Conservation (phyloP, 2,329 filamentous ascomycete genomes). For the Aspergillus quadrilineatus region DNA sequence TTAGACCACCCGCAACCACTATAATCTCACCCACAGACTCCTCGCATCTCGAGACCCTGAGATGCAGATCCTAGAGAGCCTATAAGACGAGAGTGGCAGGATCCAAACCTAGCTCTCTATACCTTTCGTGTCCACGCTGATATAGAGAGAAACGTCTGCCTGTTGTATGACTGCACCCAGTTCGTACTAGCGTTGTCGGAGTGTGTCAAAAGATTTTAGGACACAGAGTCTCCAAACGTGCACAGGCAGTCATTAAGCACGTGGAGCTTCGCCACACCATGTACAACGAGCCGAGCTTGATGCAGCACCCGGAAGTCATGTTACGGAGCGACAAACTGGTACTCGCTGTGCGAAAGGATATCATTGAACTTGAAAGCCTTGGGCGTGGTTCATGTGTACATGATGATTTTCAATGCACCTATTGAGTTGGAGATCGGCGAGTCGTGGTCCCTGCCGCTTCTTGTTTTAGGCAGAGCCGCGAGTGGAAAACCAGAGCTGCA, state of each 20-base stretch:
- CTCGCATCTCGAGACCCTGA: conserved; percentile 26
- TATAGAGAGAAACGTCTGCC: conserved; percentile 64
- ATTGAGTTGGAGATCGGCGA: conserved; percentile 22
- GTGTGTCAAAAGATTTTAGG: conserved; percentile 27
- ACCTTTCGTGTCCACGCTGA: conserved; percentile 59
- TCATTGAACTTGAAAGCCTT: conserved; percentile 11
- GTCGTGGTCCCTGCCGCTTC: conserved; percentile 23
- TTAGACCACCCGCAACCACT: conserved; percentile 57
- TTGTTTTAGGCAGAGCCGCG: conserved; percentile 15
- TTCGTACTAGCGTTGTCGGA: conserved; percentile 25
- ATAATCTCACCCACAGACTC: conserved; percentile 59
- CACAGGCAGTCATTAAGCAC: conserved; percentile 52
- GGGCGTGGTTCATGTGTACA: conserved; percentile 19
- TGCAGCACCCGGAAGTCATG: conserved; percentile 18
- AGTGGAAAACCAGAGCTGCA: conserved; percentile 9
- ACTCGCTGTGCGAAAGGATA: conserved; percentile 19
- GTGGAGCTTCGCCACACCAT: conserved; percentile 26
- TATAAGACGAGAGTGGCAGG: not conserved
- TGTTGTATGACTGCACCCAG: conserved; percentile 55
- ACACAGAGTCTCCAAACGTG: conserved; percentile 53
- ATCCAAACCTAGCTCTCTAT: conserved; percentile 46
- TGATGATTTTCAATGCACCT: conserved; percentile 23
- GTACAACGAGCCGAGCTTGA: conserved; percentile 25
- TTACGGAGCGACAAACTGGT: conserved; percentile 24
- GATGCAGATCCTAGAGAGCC: conserved; percentile 7